Conservation (phyloP, 305 asterid species). For the Solanum hybrid region DNA sequence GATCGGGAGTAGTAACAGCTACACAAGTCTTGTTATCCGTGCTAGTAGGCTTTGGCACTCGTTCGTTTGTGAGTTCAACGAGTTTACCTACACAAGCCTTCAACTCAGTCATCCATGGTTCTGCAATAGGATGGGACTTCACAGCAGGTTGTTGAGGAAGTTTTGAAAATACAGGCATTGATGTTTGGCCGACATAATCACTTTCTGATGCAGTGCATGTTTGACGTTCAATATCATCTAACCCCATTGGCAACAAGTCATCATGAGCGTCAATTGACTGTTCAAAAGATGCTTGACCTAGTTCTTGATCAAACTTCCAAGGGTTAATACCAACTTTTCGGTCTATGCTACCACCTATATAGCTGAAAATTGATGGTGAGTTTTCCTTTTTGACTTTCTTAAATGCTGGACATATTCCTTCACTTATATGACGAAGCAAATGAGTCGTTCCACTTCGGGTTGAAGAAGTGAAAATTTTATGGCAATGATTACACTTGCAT, state of each 20-base stretch:
- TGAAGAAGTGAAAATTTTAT: conserved; percentile 8
- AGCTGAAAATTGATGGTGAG: not conserved
- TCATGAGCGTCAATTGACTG: not conserved
- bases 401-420: conserved; percentile 13
- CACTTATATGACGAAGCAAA: conserved; percentile 18
- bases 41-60: conserved; percentile 26
- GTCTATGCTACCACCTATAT: not conserved
- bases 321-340: not conserved
- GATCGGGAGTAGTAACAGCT: conserved; percentile 33
- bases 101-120: conserved; percentile 59
- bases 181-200: conserved; percentile 24
- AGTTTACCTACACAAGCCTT: conserved; percentile 53
- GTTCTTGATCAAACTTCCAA: conserved; percentile 11
- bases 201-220: conserved; percentile 20
- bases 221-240: conserved; percentile 24
- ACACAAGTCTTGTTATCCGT: conserved; percentile 6
- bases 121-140: conserved; percentile 36
- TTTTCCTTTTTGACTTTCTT: conserved; percentile 10
- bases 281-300: conserved; percentile 10
- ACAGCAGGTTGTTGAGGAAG: conserved; percentile 25
- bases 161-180: conserved; percentile 24
- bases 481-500: conserved; percentile 16
- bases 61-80: conserved; percentile 50
- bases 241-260: not conserved
- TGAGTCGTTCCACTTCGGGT: conserved; percentile 16